phyloP scores from a whole-genome alignment of 257 asterid genomes.

The Eustoma russellianum region DNA sequence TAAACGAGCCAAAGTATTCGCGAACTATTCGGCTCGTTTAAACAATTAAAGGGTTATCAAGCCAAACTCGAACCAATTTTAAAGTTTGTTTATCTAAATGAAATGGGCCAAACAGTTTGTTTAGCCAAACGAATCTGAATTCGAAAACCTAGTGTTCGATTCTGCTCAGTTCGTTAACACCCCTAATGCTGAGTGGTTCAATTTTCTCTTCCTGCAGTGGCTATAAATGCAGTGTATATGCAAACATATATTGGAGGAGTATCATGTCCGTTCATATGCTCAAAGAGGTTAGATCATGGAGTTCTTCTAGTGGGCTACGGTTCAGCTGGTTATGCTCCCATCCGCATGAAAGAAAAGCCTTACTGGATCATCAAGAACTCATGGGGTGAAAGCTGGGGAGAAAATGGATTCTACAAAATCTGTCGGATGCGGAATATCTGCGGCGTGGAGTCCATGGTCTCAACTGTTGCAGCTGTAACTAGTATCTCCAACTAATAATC shows the following conservation, averaged over 20 bases:
- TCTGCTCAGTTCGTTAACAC: too few species aligned
- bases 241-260: conserved; percentile 82
- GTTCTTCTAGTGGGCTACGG: conserved; percentile 78
- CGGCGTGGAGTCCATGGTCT: conserved; percentile 89
- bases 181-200: background rate
- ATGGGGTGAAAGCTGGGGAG: conserved; percentile 86
- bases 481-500: background rate
- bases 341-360: conserved; percentile 64
- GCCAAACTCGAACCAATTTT: too few species aligned
- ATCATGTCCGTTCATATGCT: conserved; percentile 77
- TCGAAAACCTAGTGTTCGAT: too few species aligned
- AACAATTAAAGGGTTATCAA: too few species aligned
- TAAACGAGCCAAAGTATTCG: too few species aligned
- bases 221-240: conserved; percentile 79
- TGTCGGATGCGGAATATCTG: conserved; percentile 62
- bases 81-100: too few species aligned
- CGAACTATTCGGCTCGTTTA: too few species aligned
- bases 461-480: conserved; percentile 65
- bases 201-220: conserved; percentile 39
- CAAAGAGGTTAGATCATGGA: conserved; percentile 64
- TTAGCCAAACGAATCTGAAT: too few species aligned
- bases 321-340: conserved; percentile 48
- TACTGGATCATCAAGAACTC: conserved; percentile 90
- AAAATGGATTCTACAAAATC: conserved; percentile 62
- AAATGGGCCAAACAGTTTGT: too few species aligned